phyloP scores from a whole-genome alignment of 1,284 basidiomycete genomes.

The Marasmius fiardii region DNA sequence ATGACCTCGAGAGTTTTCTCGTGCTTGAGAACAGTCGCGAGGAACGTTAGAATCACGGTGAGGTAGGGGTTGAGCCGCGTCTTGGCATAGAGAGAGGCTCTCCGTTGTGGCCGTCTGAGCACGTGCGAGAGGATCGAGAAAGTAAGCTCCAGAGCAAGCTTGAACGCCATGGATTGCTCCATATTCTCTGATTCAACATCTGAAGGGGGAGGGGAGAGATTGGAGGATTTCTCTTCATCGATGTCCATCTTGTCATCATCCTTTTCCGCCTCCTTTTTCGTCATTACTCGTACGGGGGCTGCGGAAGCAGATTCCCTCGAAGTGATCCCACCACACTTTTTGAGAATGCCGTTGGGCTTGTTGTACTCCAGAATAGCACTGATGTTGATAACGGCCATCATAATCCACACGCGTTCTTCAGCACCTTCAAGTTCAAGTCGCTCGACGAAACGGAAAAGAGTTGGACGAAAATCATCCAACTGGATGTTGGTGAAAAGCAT shows the following conservation, averaged over 20 bases:
- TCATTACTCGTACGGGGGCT: conserved; percentile 42
- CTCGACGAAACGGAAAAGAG: conserved; percentile 83
- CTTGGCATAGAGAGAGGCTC: conserved; percentile 50
- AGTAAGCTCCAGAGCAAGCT: conserved; percentile 73
- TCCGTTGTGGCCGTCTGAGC: conserved; percentile 64
- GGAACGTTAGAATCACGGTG: conserved; percentile 83
- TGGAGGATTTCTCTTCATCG: conserved; percentile 43
- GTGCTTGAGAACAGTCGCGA: conserved; percentile 74
- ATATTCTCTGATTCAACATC: conserved; percentile 26
- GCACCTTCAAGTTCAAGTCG: conserved; percentile 78
- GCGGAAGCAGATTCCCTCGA: conserved; percentile 32
- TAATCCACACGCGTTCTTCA: conserved; percentile 90
- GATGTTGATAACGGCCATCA: conserved; percentile 90
- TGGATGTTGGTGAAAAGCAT: conserved; percentile 95
- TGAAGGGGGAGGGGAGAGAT: conserved; percentile 35
- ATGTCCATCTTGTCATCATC: conserved; percentile 54
- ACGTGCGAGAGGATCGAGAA: conserved; percentile 78
- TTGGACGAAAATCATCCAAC: conserved; percentile 84
- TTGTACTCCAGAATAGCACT: conserved; percentile 88
- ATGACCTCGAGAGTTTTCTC: conserved; percentile 57
- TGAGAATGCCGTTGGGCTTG: conserved; percentile 67
- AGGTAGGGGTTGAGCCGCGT: conserved; percentile 84
- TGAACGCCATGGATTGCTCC: conserved; percentile 63
- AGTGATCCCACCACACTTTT: conserved; percentile 48
- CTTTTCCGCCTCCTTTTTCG: conserved; percentile 30